Evolutionary conservation across 257 asterid species (phyloP).

Genomic region (Plantago elongata): DNA sequence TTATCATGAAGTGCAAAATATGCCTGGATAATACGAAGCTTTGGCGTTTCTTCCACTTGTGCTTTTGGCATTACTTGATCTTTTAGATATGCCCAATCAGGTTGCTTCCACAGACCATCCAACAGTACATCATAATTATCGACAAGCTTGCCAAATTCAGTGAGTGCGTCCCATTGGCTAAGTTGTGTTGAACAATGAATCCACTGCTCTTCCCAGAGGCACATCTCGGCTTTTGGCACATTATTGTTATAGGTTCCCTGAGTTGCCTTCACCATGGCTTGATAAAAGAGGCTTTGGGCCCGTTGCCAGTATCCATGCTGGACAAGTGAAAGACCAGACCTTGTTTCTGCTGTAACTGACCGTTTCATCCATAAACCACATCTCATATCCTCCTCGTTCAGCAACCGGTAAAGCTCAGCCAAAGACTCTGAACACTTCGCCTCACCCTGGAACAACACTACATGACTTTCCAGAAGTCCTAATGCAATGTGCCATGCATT

Average conservation of each 20-base stretch:
- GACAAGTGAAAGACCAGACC: slow-evolving; percentile 94
- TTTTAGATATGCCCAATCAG: slow-evolving; percentile 90
- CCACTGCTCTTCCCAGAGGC: slow-evolving; percentile 99
- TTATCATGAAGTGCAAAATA: slow-evolving; percentile 98
- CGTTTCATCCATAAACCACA: slow-evolving; percentile 99
- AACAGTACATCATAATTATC: slow-evolving; percentile 93
- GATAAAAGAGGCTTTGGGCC: slow-evolving; percentile 94
- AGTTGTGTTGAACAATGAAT: slow-evolving; percentile 89
- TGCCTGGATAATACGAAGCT: slow-evolving; percentile 89
- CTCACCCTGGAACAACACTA: slow-evolving; percentile 86
- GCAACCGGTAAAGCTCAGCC: slow-evolving; percentile 97
- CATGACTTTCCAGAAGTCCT: slow-evolving; percentile 95
- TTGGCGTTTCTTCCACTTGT: slow-evolving; percentile 95
- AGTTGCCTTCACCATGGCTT: slow-evolving; percentile 98
- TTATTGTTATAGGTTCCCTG: slow-evolving; percentile 96
- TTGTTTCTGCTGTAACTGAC: slow-evolving; percentile 85
- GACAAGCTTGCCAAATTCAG: slow-evolving; percentile 85
- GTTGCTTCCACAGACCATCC: slow-evolving; percentile 98
- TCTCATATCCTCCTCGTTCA: slow-evolving; percentile 99
- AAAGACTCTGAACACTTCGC: slow-evolving; percentile 93
- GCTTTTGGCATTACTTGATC: slow-evolving; percentile 96
- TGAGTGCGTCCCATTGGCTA: slow-evolving; percentile 96
- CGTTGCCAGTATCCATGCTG: slow-evolving; percentile 99
- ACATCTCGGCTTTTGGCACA: slow-evolving; percentile 99
- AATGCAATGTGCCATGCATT: slow-evolving; percentile 97